A percentile compares a stretch with the other conserved stretches of the same genome.
Conservation (phyloP, 306 rosid species). For the Dicorynia guianensis region DNA sequence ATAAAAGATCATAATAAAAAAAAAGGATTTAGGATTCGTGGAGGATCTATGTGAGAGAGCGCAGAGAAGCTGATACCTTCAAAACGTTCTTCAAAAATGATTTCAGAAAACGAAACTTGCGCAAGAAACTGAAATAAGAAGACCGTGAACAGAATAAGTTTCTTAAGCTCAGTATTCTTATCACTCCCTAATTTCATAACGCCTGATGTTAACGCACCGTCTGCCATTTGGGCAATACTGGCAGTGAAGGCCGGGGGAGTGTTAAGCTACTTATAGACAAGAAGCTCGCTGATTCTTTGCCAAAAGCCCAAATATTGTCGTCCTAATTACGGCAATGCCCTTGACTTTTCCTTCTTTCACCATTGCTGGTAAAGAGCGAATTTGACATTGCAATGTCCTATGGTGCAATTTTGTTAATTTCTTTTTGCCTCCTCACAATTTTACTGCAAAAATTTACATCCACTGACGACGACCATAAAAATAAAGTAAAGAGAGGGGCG, state of each 20-base stretch:
- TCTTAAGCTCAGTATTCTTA: conserved; percentile 20
- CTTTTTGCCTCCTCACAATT: no score
- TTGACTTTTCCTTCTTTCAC: no score
- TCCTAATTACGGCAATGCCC: conserved; percentile 51
- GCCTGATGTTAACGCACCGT: conserved; percentile 14
- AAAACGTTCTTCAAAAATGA: conserved; percentile 87
- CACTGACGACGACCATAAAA: no score
- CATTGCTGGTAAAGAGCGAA: no score
- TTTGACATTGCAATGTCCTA: no score
- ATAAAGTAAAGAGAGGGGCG: no score
- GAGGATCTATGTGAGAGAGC: background rate
- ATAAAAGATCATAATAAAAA: background rate
- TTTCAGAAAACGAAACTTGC: conserved; percentile 60
- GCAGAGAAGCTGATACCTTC: conserved; percentile 56
- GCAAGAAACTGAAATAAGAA: conserved; percentile 35
- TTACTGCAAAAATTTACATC: no score
- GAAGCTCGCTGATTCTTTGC: conserved; percentile 9
- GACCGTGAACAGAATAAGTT: conserved; percentile 34
- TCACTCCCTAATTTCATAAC: no score
- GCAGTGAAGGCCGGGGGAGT: background rate
- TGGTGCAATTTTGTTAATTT: no score
- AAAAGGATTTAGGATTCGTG: background rate
- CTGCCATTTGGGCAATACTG: conserved; percentile 49
- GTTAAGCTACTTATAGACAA: conserved; percentile 43
- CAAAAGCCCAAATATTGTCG: conserved; percentile 36